phyloP scores from a whole-genome alignment of 306 rosid genomes.

The Abrus precatorius region DNA sequence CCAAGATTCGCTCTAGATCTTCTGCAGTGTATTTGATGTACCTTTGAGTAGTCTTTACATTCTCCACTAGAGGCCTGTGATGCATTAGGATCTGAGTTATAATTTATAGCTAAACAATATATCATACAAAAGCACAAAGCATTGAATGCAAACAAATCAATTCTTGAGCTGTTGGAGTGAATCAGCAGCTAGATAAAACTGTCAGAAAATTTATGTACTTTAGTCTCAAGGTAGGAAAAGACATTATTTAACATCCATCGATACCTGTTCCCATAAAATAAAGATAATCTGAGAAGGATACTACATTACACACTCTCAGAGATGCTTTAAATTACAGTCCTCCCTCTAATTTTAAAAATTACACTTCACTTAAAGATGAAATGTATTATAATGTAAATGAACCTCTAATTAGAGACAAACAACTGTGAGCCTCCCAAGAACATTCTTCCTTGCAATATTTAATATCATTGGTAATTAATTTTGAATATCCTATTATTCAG shows the following conservation, averaged over 20 bases:
- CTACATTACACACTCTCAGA: not conserved
- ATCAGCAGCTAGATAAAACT: not conserved
- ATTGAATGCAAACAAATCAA: slow-evolving; percentile 31
- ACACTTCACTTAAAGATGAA: not conserved
- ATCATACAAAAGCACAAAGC: not conserved
- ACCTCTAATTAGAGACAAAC: not conserved
- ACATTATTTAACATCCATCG: not conserved
- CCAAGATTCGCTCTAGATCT: slow-evolving; percentile 83
- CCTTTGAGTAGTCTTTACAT: slow-evolving; percentile 77
- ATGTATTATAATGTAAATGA: not conserved
- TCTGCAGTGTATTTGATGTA: slow-evolving; percentile 70
- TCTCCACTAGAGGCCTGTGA: slow-evolving; percentile 76
- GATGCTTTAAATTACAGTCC: not conserved
- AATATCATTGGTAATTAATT: not conserved
- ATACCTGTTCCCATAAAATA: not conserved
- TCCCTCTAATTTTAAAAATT: not conserved
- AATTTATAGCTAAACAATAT: not conserved
- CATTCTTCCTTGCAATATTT: not conserved
- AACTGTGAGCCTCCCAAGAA: slow-evolving; percentile 3
- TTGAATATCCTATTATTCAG: not conserved
- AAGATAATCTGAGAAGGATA: not conserved
- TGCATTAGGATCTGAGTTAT: not conserved
- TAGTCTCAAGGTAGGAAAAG: not conserved
- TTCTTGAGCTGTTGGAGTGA: slow-evolving; percentile 2
- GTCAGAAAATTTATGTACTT: not conserved